These are phyloP conservation scores for Triticum timopheevii DNA, from an alignment of 176 grass and related monocot species.

Conservation along the genomic window DNA sequence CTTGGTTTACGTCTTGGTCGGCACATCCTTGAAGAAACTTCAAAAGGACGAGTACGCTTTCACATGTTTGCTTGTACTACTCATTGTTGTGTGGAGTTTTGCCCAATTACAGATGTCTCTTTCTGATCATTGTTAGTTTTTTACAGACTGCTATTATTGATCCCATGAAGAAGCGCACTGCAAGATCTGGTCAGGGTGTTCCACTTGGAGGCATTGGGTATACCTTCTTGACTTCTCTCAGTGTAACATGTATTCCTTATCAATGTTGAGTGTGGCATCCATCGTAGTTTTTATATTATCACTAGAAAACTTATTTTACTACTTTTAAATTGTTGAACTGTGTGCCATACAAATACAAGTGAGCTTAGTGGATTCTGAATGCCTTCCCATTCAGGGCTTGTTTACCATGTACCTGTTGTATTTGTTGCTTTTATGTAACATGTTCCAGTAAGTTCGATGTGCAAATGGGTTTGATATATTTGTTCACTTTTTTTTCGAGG, in stretches of 20 bases:
- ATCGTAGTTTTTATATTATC: neutral
- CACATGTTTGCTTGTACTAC: constrained; percentile 1
- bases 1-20: constrained; percentile 73
- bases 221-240: constrained; percentile 24
- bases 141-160: constrained; percentile 77
- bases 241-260: constrained; percentile 15
- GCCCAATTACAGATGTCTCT: neutral
- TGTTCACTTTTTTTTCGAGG: neutral
- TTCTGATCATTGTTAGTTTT: constrained; percentile 24
- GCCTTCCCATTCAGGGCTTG: neutral
- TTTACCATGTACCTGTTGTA: constrained; percentile 11
- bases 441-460: neutral
- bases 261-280: neutral
- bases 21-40: constrained; percentile 84
- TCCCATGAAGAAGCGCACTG: constrained; percentile 75
- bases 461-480: constrained; percentile 20
- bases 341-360: neutral
- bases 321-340: neutral
- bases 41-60: constrained; percentile 77
- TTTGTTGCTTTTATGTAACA: neutral
- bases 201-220: constrained; percentile 98
- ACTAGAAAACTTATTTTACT: neutral
- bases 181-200: constrained; percentile 76
- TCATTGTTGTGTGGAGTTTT: constrained; percentile 12
- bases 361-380: neutral